These are phyloP conservation scores for Tetracentron sinense DNA, from an alignment of 164 flowering plant genomes.

Conservation along the genomic window DNA sequence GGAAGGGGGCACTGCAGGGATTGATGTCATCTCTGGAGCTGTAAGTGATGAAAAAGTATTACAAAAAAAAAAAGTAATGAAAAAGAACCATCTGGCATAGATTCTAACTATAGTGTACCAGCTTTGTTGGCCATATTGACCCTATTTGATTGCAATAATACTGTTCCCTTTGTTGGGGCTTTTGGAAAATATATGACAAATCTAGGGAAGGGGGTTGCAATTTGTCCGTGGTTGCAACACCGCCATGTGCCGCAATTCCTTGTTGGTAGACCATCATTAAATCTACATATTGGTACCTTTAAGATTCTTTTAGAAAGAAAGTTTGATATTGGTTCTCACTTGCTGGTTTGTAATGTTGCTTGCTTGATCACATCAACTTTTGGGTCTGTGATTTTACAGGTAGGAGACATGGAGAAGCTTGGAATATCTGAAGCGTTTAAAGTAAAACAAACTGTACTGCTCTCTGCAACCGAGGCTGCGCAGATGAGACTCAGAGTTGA, in stretches of 20 bases:
- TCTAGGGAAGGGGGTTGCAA: too few species aligned
- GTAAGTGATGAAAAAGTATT: conserved; percentile 60
- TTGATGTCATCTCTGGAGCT: conserved; percentile 89
- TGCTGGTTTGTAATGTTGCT: too few species aligned
- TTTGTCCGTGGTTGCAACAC: too few species aligned
- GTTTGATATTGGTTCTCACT: too few species aligned
- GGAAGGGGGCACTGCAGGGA: conserved; percentile 75
- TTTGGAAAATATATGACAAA: too few species aligned
- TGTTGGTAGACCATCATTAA: too few species aligned
- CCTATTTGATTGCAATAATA: too few species aligned
- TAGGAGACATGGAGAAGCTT: conserved; percentile 81
- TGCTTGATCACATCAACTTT: not conserved
- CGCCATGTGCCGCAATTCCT: too few species aligned
- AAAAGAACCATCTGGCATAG: not conserved
- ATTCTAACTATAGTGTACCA: not conserved
- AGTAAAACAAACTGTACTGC: conserved; percentile 94
- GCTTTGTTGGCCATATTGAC: not conserved
- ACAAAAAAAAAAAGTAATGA: too few species aligned
- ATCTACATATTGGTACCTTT: too few species aligned
- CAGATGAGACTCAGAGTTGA: conserved; percentile 98
- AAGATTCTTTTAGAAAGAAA: too few species aligned
- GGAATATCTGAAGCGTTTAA: conserved; percentile 94
- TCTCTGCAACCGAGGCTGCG: conserved; percentile 96
- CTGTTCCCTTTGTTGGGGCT: too few species aligned
- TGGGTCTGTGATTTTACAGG: conserved; percentile 34